phyloP scores from a whole-genome alignment of 1,139 yeast species.

The Diutina pseudorugosa region DNA sequence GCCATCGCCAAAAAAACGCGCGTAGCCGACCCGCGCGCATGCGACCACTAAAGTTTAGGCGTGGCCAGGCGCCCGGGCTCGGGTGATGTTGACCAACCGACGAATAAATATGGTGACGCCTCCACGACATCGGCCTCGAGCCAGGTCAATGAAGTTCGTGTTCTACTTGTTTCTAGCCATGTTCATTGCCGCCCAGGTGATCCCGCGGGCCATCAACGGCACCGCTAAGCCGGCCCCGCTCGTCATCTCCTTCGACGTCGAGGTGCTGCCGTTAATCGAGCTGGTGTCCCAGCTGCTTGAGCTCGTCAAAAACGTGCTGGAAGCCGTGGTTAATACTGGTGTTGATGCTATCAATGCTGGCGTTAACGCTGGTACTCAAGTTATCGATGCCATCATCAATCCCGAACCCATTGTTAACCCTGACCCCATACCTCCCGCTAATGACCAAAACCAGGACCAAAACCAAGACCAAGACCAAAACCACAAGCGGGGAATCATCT shows the following conservation, averaged over 20 bases:
- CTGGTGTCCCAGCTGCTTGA: background rate
- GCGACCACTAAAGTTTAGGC: background rate
- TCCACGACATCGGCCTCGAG: background rate
- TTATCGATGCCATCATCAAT: background rate
- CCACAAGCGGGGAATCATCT: background rate
- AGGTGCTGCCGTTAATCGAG: background rate
- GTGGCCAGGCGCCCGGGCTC: background rate
- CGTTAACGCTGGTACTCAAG: background rate
- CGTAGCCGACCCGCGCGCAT: background rate
- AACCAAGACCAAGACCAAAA: too few relatives aligned
- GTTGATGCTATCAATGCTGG: background rate
- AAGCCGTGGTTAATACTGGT: background rate
- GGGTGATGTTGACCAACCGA: background rate
- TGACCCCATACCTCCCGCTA: too few relatives aligned
- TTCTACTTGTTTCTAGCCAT: background rate
- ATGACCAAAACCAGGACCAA: too few relatives aligned
- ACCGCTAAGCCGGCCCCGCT: background rate
- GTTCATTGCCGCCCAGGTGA: conserved; percentile 1
- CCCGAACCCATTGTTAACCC: background rate
- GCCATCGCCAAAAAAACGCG: background rate
- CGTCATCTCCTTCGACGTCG: background rate
- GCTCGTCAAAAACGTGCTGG: background rate
- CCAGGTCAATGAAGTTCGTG: background rate
- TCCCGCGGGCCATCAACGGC: background rate
- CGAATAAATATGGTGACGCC: background rate